Conservation (phyloP, 2,329 filamentous ascomycete species). For the Penicillium sp. region DNA sequence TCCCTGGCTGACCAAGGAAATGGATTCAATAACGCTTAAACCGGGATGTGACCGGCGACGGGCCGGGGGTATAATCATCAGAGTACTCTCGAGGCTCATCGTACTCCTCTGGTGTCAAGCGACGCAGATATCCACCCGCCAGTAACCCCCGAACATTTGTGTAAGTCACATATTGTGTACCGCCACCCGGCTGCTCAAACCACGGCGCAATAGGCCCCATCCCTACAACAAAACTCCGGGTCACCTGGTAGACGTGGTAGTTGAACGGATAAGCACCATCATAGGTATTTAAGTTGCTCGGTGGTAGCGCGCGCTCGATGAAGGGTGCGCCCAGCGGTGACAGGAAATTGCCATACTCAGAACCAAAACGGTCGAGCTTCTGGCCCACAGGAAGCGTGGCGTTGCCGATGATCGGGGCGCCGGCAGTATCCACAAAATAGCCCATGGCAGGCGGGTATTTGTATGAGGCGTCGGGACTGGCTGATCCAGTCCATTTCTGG, state of each 20-base stretch:
- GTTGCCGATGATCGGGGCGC: constrained; percentile 44
- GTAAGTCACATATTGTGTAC: constrained; percentile 38
- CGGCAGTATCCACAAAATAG: constrained; percentile 41
- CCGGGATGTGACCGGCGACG: not conserved
- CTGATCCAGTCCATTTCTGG: constrained; percentile 19
- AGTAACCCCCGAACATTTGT: constrained; percentile 36
- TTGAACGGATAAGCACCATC: constrained; percentile 47
- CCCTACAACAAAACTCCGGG: constrained; percentile 41
- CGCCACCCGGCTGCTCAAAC: constrained; percentile 55
- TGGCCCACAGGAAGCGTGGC: constrained; percentile 44
- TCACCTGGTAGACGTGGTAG: constrained; percentile 53
- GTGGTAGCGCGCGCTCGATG: constrained; percentile 51
- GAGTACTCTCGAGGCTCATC: constrained; percentile 26
- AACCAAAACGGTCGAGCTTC: constrained; percentile 53
- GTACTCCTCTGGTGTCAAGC: constrained; percentile 22
- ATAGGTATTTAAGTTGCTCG: constrained; percentile 46
- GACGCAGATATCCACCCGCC: constrained; percentile 34
- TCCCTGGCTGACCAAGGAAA: too few species aligned
- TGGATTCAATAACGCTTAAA: not conserved
- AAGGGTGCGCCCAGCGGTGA: constrained; percentile 50
- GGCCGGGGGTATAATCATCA: constrained; percentile 22
- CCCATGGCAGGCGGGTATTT: constrained; percentile 47
- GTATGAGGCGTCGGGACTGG: constrained; percentile 3
- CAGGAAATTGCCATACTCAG: constrained; percentile 47
- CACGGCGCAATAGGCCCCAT: constrained; percentile 52